phyloP scores from a whole-genome alignment of 2,329 filamentous ascomycete genomes.

The Aspergillus ruber region DNA sequence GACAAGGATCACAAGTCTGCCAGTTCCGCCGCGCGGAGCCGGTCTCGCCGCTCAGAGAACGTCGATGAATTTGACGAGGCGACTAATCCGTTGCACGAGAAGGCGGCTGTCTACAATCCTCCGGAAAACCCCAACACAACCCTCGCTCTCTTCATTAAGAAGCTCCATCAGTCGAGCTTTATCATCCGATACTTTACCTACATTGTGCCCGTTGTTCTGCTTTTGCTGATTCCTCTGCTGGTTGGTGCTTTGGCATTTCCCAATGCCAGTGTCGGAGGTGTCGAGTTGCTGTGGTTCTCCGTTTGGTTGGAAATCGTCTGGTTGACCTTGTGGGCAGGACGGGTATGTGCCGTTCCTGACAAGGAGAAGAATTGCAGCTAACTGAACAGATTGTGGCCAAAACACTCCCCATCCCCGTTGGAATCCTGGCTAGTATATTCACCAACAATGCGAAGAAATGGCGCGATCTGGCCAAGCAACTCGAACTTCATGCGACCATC shows the following conservation, averaged over 20 bases:
- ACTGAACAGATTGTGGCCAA: slow-evolving; percentile 53
- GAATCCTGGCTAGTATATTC: slow-evolving; percentile 63
- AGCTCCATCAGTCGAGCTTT: slow-evolving; percentile 58
- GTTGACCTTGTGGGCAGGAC: slow-evolving; percentile 78
- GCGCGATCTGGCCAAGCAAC: slow-evolving; percentile 76
- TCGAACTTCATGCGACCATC: slow-evolving; percentile 77
- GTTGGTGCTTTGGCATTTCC: slow-evolving; percentile 56
- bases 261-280: slow-evolving; percentile 63
- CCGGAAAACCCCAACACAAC: slow-evolving; percentile 56
- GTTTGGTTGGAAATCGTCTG: slow-evolving; percentile 94
- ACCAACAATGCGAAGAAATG: slow-evolving; percentile 90
- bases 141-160: slow-evolving; percentile 59
- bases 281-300: slow-evolving; percentile 80
- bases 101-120: slow-evolving; percentile 58
- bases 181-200: slow-evolving; percentile 66
- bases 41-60: slow-evolving; percentile 50
- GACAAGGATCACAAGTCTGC: slow-evolving; percentile 28
- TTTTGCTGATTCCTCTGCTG: slow-evolving; percentile 63
- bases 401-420: slow-evolving; percentile 56
- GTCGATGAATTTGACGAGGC: slow-evolving; percentile 62
- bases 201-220: slow-evolving; percentile 57
- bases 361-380: neutral
- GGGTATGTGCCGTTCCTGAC: slow-evolving; percentile 31
- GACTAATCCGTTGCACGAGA: slow-evolving; percentile 64
- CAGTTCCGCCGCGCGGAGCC: slow-evolving; percentile 45